Base-by-base conservation (phyloP, 2,329 filamentous ascomycete genomes). In the Aspergillus nomiae region DNA sequence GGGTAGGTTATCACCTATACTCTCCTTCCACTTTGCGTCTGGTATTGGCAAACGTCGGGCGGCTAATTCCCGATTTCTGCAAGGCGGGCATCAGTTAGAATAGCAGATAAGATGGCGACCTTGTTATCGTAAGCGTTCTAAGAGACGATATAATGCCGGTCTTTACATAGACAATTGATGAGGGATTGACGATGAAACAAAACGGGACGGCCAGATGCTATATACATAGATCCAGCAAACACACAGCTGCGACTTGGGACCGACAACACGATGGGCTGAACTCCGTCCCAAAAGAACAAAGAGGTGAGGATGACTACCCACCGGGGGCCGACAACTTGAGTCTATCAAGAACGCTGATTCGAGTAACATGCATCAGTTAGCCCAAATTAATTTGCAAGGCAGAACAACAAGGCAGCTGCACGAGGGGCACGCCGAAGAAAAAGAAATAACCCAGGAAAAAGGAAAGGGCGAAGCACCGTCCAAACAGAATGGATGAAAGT, bases 301-400 rank as follows among this genome's bases (percentile, higher is more conserved):
- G 28, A 32, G 16, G 48, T 41, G 46, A 51, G 51, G 45, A 38
- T 36, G 26, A 30, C 28, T 50, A 50, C 45, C 24, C 46, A 51
- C 43, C 46, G 46, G 45, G 14, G 34, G 51, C 34, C 36, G 50
- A 61, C 32, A 45, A 21, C 60, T 65, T 58, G 50, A 66, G 61
- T 46, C 50, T 58, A 61, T 63, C 61, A 60, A 56, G 48, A 58
- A 41, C 28, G 54, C 63, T 62, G 59, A 51, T 28, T 51, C 45
- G n/a, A 58, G 61, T 61, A 56, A 56, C 43, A 62, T 65, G 62
- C 62, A 61, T 67, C 56, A 56, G 63, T 69, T 64, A 63, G 62
- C 53, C 50, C 21, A 21, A 46, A 36, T 56, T 26, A 61, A 59
- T 30, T 60, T 60, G 36, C 46, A 58, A 36, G 57, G 41, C 34